These are phyloP conservation scores for Gracilaria caudata DNA, from an alignment of 23 red algal genomes.

Conservation along the genomic window DNA sequence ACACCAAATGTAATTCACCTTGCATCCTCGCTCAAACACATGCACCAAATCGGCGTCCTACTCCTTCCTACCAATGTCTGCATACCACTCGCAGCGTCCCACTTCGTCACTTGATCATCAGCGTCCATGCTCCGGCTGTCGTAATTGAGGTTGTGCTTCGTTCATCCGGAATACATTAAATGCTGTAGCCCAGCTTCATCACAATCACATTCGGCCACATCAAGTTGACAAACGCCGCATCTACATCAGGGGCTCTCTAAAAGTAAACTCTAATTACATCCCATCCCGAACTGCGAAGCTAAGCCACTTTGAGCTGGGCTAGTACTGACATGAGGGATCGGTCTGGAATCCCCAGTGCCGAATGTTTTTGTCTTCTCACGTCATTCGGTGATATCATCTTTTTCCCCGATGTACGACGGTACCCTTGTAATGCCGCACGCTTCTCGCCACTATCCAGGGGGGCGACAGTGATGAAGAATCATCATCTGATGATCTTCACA, in stretches of 20 bases:
- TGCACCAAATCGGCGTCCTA: background rate
- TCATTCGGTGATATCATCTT: too few relatives aligned
- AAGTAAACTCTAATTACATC: slow-evolving; percentile 3
- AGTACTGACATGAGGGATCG: slow-evolving; percentile 53
- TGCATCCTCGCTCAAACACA: background rate
- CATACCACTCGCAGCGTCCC: background rate
- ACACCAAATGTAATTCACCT: background rate
- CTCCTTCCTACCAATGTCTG: background rate
- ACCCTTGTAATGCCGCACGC: too few relatives aligned
- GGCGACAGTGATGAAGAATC: too few relatives aligned
- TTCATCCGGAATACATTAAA: background rate
- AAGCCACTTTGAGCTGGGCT: slow-evolving; percentile 43
- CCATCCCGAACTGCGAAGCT: slow-evolving; percentile 52
- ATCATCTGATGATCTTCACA: too few relatives aligned
- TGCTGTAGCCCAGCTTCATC: background rate
- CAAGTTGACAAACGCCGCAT: slow-evolving; percentile 49
- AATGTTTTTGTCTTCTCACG: too few relatives aligned
- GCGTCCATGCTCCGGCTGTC: background rate
- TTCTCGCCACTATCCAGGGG: too few relatives aligned
- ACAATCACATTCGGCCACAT: slow-evolving; percentile 45
- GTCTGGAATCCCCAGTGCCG: slow-evolving; percentile 47
- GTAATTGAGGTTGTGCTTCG: background rate
- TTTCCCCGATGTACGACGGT: too few relatives aligned
- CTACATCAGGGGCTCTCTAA: too few relatives aligned
- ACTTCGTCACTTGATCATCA: background rate